Percentiles rank a stretch among this genome's conserved stretches.
Conservation (phyloP, 2,329 filamentous ascomycete genomes). For the Grosmannia huntii region DNA sequence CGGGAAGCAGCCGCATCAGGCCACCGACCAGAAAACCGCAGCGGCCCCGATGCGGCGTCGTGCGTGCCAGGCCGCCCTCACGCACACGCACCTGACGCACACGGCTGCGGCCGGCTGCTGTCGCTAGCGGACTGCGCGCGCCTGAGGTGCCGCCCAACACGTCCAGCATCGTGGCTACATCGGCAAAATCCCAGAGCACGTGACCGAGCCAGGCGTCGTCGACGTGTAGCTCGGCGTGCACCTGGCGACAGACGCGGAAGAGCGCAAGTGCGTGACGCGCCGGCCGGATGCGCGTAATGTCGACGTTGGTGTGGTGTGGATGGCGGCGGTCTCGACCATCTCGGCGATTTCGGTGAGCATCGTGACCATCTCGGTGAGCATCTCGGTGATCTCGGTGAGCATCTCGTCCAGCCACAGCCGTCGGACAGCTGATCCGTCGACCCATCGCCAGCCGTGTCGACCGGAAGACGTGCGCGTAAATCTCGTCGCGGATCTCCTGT, state of each 20-base stretch:
- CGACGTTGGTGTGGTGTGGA: background rate
- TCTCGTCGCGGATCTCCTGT: constrained; percentile 12
- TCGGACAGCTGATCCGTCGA: constrained; percentile 8
- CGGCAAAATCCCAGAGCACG: constrained; percentile 14
- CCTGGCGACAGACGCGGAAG: constrained; percentile 12
- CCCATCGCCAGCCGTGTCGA: constrained; percentile 13
- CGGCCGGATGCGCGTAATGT: constrained; percentile 8
- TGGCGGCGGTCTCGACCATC: too few relatives aligned
- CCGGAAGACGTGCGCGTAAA: constrained; percentile 11
- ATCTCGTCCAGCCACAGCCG: background rate
- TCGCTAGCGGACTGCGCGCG: background rate
- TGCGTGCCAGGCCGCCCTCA: constrained; percentile 7
- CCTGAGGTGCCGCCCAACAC: constrained; percentile 7
- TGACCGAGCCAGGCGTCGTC: constrained; percentile 13
- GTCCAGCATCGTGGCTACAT: constrained; percentile 12
- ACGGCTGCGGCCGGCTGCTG: background rate
- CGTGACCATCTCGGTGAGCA: too few relatives aligned
- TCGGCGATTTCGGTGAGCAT: too few relatives aligned
- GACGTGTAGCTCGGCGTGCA: constrained; percentile 9
- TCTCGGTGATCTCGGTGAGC: too few relatives aligned
- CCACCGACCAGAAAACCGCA: constrained; percentile 10
- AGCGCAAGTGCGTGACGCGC: constrained; percentile 11
- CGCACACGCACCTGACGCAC: constrained; percentile 12
- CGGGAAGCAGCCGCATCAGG: constrained; percentile 13
- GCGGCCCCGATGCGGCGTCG: constrained; percentile 3